Base-by-base conservation (phyloP, 108 stramenopile genomes). In the Pseudonitzschia multistriata region DNA sequence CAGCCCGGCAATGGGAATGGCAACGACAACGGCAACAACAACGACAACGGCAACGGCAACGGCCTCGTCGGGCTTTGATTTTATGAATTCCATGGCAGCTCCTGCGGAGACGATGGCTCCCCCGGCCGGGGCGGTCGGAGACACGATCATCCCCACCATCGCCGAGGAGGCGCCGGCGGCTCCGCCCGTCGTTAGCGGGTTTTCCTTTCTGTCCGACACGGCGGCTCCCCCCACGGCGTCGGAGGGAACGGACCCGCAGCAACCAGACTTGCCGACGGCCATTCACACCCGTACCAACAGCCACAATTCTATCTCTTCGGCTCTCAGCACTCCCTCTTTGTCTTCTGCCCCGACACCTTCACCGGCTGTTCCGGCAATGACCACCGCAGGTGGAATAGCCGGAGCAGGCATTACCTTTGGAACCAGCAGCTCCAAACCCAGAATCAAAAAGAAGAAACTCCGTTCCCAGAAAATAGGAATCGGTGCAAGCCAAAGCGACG, bases 391-490 rank as follows among this genome's bases (percentile, higher is more conserved):
- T 14, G 48, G 64, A 24, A 73, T 68, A 6, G 55, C 70, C 34
- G 79, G 79, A 36, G 60, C 69, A 21, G 79, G 79, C 4, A 70
- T 79, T 35, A 74, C 73, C 0, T 79, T 79, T 81, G 80, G 71
- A 37, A 50, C 61, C 5, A 71, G 73, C 17, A 63, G 72, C 19
- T 45, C 10, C 11, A 73, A 66, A 25, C 27, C 29, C 3, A 68
- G 55, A 49, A 74, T 79, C 49, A 79, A 80, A 22, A 84, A 74
- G 69, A 74, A 72, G 36, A 79, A 76, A 29, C 78, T 65, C 0
- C 66, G 77, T 50, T 69, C 76, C 45, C 21, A 37, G 47, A 63
- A 67, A 21, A 40, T 77, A 10, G 76, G 78, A 2, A 49, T 68
- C 39, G 75, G 63, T 24, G 69, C 57, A 7, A 59, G 29, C 35